Conservation (phyloP, 768 basidiomycete genomes). For the Tulasnella sp. region DNA sequence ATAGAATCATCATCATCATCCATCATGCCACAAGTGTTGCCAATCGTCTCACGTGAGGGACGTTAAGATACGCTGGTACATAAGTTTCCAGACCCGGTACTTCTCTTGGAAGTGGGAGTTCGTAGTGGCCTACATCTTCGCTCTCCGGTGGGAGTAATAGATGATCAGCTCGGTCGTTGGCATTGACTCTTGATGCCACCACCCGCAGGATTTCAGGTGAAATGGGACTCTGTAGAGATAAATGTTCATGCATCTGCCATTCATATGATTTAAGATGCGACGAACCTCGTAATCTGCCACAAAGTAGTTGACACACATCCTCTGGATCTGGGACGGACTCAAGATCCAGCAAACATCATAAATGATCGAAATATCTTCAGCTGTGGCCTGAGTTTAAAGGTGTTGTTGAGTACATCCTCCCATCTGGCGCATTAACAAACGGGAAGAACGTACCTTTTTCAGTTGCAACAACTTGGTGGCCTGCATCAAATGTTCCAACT, state of each 20-base stretch:
- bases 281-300: constrained; percentile 95
- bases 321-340: constrained; percentile 97
- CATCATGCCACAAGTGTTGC: constrained; percentile 56
- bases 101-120: constrained; percentile 85
- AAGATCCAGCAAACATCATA: constrained; percentile 99
- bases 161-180: constrained; percentile 95
- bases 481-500: constrained; percentile 98
- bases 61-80: constrained; percentile 81
- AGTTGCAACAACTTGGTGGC: constrained; percentile 95
- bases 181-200: constrained; percentile 88
- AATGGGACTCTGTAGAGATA: constrained; percentile 63
- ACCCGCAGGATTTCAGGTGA: constrained; percentile 94
- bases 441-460: constrained; percentile 59
- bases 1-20: too few relatives aligned
- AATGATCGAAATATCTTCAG: constrained; percentile 95
- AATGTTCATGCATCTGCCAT: constrained; percentile 1
- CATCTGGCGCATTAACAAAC: constrained; percentile 11
- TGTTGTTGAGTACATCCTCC: background rate
- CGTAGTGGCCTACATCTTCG: constrained; percentile 93
- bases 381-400: constrained; percentile 49
- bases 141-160: constrained; percentile 90
- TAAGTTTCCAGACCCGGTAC: constrained; percentile 95
- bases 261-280: background rate
- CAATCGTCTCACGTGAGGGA: constrained; percentile 75
- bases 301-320: constrained; percentile 98